Evolutionary conservation across 805 yeast species (phyloP).

Genomic region (Kuraishia borneana): DNA sequence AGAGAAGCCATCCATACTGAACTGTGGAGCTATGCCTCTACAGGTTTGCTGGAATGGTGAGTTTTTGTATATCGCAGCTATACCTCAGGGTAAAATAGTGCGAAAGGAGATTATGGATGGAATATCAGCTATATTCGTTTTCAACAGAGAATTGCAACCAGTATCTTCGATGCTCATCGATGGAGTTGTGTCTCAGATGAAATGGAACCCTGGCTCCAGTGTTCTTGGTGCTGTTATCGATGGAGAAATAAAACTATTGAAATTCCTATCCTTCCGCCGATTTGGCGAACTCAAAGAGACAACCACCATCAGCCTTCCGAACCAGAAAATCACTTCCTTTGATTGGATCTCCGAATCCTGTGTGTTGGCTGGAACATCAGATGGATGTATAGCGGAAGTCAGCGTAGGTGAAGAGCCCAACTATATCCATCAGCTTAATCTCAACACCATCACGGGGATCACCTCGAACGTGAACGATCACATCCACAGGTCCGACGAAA

Average conservation of each 20-base stretch:
- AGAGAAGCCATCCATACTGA: conserved; percentile 8
- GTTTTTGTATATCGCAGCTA: no score
- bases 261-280: no score
- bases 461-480: conserved; percentile 11
- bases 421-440: conserved; percentile 12
- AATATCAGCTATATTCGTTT: no score
- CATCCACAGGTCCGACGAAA: conserved; percentile 2
- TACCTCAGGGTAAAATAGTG: no score
- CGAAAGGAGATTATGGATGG: no score
- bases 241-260: conserved; percentile 14
- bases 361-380: conserved; percentile 13
- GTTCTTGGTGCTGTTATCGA: no score
- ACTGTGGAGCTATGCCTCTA: conserved; percentile 20
- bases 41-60: conserved; percentile 16
- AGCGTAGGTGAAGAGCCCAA: conserved; percentile 10
- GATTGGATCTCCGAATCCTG: conserved; percentile 17
- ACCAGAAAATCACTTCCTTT: conserved; percentile 10
- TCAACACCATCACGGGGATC: conserved; percentile 11
- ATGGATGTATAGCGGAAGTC: conserved; percentile 17
- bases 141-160: no score
- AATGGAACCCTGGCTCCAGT: no score
- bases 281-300: conserved; percentile 4
- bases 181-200: no score
- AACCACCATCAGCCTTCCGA: conserved; percentile 9
- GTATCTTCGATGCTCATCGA: no score